Base-by-base conservation (phyloP, 805 yeast species). In the Candida sphagnicola region DNA sequence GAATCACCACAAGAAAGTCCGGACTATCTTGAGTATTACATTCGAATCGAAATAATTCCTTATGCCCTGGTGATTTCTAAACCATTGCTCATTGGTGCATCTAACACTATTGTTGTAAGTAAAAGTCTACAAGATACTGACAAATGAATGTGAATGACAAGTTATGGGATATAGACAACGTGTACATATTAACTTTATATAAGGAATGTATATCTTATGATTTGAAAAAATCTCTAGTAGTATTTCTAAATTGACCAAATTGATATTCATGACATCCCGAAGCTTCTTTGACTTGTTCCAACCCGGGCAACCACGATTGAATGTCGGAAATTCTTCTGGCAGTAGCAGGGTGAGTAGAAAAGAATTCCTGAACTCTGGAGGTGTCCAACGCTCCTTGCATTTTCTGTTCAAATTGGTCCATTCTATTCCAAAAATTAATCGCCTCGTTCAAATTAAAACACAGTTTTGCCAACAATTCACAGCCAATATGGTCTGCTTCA, bases 401-500 rank as follows among this genome's bases (percentile, higher is more conserved):
- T 16, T 60, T 31, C n/a, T 46, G 37, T 46, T 68, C 73, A 39
- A 46, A 57, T 17, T 39, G 38, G 24, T 76, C 59, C 96, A 91
- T 90, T 40, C 96, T 72, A 38, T 72, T 59, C 99, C 99, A 93
- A 41, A 93, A 73, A 8, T 63, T 65, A 1, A 83, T 77, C 0
- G 96, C 84, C 48, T 81, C 87, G 13, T 64, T 62, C 4, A 96
- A 89, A 46, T 90, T 66, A 59, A 73, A 93, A 57, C 99, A 93
- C 34, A 95, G 95, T 42, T 80, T 68, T 2, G 96, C 78, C 96
- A 91, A 86, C 48, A 91, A 70, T 80, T 88, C 83, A 43, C 93
- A 66, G 0, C 99, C 99, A 21, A 93, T 90, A 51, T 82, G 82
- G 61, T 93, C 99, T 0, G 99, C 98, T 59, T 93, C 99, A 0